Evolutionary conservation across 1,139 yeast species (phyloP).

Genomic region (Saccharomycopsis crataegensis): DNA sequence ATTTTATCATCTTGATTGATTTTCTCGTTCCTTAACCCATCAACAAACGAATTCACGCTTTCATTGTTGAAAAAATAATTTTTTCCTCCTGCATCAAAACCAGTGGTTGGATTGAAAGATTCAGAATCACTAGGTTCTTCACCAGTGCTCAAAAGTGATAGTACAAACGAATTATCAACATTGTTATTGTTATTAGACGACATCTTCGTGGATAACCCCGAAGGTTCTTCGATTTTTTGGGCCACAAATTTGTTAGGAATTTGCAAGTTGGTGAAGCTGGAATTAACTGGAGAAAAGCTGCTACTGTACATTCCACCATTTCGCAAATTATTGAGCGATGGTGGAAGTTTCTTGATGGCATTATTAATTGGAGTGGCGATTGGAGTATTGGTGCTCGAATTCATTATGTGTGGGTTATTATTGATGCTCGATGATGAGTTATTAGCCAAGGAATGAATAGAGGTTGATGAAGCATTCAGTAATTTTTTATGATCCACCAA

Average conservation of each 20-base stretch:
- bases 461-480: neutral
- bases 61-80: constrained; percentile 12
- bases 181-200: neutral
- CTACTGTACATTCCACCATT: neutral
- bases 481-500: neutral
- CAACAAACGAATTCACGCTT: constrained; percentile 6
- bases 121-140: neutral
- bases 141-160: neutral
- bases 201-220: neutral
- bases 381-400: no score
- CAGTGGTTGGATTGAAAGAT: no score
- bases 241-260: constrained; percentile 5
- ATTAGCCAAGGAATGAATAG: neutral
- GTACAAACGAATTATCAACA: neutral
- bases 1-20: neutral
- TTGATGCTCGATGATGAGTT: neutral
- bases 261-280: neutral
- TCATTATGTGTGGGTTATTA: no score
- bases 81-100: neutral
- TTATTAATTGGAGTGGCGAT: no score
- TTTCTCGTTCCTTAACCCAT: neutral
- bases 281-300: neutral
- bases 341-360: no score
- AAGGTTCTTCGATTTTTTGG: neutral
- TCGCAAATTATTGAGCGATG: no score